Base-by-base conservation (phyloP, 2,329 filamentous ascomycete genomes). In the Botrytis pseudocinerea region DNA sequence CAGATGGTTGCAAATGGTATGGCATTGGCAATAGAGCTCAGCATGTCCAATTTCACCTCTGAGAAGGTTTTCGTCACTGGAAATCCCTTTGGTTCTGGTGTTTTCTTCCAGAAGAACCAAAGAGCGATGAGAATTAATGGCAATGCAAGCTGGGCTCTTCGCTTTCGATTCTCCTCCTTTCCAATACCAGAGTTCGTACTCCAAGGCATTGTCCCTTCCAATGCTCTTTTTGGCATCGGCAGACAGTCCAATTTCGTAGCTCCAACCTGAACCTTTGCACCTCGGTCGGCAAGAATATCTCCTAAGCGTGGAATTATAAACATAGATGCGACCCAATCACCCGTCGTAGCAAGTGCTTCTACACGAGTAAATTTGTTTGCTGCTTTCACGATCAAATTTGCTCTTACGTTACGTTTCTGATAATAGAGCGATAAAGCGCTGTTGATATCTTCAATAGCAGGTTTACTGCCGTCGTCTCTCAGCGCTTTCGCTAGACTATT, bases 191-290 rank as follows among this genome's bases (percentile, higher is more conserved):
- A 61, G 18, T 70, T 61, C 7, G 6, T 25, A 60, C 40, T 22
- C 79, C 79, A 44, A 77, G 79, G 76, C 78, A 81, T 80, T 1
- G 75, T 79, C 16, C 77, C 79, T 25, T 51, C 59, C 12, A 77
- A 57, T 16, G 74, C 72, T 35, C 76, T 70, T 38, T 76, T 70
- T 38, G 81, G 81, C 4, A 73, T 69, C n/a, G 80, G 79, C 0
- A 82, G 75, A 62, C 73, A 79, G 20, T 82, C 78, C 4, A 82
- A 69, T 32, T 73, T 75, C 28, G 79, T 78, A 7, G 80, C 75
- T 48, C 75, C 78, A 40, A 77, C 71, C 22, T 76, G 74, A 20
- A 74, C 44, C 40, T 78, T 75, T 54, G 73, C 76, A 61, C 71
- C 75, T 32, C 75, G 22, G 54, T 78, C 75, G 28, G 73, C 61